Base-by-base conservation (phyloP, 805 yeast species). In the Komagataella kurtzmanii region DNA sequence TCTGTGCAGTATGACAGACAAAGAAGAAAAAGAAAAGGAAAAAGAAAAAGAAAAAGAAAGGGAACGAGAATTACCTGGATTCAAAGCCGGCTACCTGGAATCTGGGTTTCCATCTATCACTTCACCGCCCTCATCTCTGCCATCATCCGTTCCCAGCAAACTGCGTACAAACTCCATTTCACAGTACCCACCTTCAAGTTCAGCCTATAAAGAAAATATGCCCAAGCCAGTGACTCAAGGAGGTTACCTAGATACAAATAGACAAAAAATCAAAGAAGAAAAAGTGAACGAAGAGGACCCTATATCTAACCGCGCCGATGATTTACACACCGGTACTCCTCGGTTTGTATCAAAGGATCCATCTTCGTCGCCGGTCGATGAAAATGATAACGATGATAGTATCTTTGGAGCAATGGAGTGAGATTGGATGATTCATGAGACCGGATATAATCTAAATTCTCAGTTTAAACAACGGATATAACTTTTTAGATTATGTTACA, bases 1-100 rank as follows among this genome's bases (percentile, higher is more conserved):
- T 48, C 70, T 86, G 49, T 88, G 87, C 48, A 82, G 86, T 17
- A 81, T 85, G 88, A 82, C 74, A 54, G 85, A 80, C 17, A 18
- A 17, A 18, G 47, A 45, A 17, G 40, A 30, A 30, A 30, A 45
- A 17, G 40, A 30, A 8, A 30, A 53, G 40, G 50, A 46, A 17
- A 53, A 50, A 40, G 52, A 49, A 50, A 47, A 19, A 30, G 49
- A 49, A 21, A 12, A 40, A 45, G 49, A 45, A 12, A n/a, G 21
- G 24, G 45, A 47, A 36, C 36, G 18, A 24, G 49, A 50, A 17
- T 50, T 45, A 17, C 51, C 43, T 21, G 48, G 54, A 49, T 47
- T 46, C 24, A 30, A 30, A 30, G 40, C 40, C n/a, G 8, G 40
- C 10, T 30, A 49, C 40, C 44, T 51, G 17, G 58, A 57, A 17